These are phyloP conservation scores for Osmozyma mogii DNA, from an alignment of 805 yeast species.

Conservation along the genomic window DNA sequence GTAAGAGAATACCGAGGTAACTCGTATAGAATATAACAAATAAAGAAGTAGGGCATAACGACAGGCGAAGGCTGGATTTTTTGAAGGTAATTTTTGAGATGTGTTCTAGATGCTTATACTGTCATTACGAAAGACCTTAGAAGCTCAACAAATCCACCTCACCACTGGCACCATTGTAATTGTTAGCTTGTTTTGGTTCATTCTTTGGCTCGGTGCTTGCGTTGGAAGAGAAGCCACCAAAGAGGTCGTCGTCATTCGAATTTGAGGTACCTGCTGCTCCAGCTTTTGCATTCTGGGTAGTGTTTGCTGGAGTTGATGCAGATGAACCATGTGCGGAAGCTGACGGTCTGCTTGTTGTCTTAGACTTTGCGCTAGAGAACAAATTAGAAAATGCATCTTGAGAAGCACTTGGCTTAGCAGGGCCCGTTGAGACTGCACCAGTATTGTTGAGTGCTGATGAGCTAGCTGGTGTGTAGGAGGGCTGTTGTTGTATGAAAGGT, in stretches of 20 bases:
- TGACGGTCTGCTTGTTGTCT: constrained; percentile 7
- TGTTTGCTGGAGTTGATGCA: constrained; percentile 4
- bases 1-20: neutral
- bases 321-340: neutral
- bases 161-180: constrained; percentile 12
- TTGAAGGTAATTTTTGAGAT: neutral
- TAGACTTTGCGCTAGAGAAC: constrained; percentile 56
- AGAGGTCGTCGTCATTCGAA: constrained; percentile 19
- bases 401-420: constrained; percentile 34
- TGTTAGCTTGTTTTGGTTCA: constrained; percentile 6
- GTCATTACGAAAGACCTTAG: constrained; percentile 10
- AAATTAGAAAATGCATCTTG: constrained; percentile 69
- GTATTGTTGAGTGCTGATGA: constrained; percentile 14
- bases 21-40: neutral
- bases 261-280: constrained; percentile 5
- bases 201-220: constrained; percentile 6
- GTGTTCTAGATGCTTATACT: constrained; percentile 1
- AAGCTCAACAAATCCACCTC: constrained; percentile 45
- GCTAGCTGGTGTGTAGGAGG: constrained; percentile 1
- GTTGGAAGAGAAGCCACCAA: constrained; percentile 26
- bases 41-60: neutral
- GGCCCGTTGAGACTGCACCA: constrained; percentile 33
- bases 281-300: constrained; percentile 8
- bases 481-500: constrained; percentile 12
- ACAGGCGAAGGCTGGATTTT: neutral